A percentile compares a stretch with the other conserved stretches of the same genome.
Evolutionary conservation across 2,329 filamentous ascomycete genomes (phyloP).

Genomic region (Lasiodiplodia citricola): DNA sequence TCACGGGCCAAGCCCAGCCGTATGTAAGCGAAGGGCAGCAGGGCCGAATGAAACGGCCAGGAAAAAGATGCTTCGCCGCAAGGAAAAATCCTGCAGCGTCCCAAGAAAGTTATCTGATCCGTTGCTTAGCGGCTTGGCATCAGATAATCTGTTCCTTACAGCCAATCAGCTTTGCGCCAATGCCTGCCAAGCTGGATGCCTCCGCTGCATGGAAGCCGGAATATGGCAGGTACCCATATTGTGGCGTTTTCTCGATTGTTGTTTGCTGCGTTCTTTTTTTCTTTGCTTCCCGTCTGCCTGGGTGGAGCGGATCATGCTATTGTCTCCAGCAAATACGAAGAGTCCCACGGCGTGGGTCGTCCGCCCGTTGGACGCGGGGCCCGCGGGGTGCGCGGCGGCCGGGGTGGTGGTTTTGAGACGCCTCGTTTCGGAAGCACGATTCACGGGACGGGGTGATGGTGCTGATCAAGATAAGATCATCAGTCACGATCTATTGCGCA

Average conservation of each 20-base stretch:
- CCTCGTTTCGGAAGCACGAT: not conserved
- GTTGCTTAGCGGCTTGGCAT: constrained; percentile 9
- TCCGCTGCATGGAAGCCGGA: not conserved
- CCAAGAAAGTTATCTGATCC: constrained; percentile 21
- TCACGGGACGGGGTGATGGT: not conserved
- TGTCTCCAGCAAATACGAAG: not conserved
- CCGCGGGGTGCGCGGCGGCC: too few species aligned
- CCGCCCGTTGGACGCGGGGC: not conserved
- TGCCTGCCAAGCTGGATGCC: not conserved
- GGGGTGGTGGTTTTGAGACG: too few species aligned
- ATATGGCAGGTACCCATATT: not conserved
- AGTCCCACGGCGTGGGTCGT: not conserved
- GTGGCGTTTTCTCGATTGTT: not conserved
- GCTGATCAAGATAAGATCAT: not conserved
- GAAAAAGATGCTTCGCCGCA: too few species aligned
- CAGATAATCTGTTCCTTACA: not conserved
- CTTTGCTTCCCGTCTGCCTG: too few species aligned
- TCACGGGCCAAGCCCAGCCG: too few species aligned
- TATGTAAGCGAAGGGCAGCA: too few species aligned
- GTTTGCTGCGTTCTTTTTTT: too few species aligned
- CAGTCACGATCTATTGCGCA: not conserved
- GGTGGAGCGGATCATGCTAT: too few species aligned
- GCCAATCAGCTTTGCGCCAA: not conserved
- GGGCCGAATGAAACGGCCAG: too few species aligned
- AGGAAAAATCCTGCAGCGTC: not conserved